phyloP scores from a whole-genome alignment of 2,329 filamentous ascomycete species.

The Nothophoma quercina region DNA sequence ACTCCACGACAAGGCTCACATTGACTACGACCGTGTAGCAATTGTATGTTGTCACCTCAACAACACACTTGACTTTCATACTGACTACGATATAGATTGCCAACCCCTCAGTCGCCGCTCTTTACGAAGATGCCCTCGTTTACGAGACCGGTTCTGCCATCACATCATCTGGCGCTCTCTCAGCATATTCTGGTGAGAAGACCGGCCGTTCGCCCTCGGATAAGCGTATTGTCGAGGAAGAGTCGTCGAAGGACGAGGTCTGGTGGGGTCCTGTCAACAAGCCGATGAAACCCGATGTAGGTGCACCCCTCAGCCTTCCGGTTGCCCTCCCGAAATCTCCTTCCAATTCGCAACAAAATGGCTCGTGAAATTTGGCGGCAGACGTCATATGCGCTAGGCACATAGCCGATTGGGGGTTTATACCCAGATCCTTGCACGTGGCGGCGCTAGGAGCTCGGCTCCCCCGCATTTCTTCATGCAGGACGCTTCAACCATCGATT shows the following conservation, averaged over 20 bases:
- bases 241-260: conserved; percentile 85
- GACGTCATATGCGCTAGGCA: conserved; percentile 46
- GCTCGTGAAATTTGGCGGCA: conserved; percentile 37
- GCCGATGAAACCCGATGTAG: conserved; percentile 96
- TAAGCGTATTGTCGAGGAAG: conserved; percentile 96
- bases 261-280: conserved; percentile 99
- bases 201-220: conserved; percentile 95
- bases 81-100: conserved; percentile 63
- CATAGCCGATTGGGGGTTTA: conserved; percentile 38
- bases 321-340: conserved; percentile 18
- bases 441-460: conserved; percentile 38
- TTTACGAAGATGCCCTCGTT: conserved; percentile 98
- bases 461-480: conserved; percentile 46
- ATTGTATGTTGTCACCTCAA: conserved; percentile 72
- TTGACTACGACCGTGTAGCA: conserved; percentile 97
- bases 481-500: conserved; percentile 15
- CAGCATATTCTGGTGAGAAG: conserved; percentile 97
- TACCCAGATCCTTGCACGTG: conserved; percentile 38
- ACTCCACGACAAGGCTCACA: conserved; percentile 96
- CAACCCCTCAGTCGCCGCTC: conserved; percentile 92
- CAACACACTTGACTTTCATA: background rate
- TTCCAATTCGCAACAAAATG: conserved; percentile 22
- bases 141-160: conserved; percentile 98
- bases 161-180: conserved; percentile 92
- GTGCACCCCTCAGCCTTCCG: conserved; percentile 44